Evolutionary conservation across 2,329 filamentous ascomycete species (phyloP).

Genomic region (Calonectria pseudoturangicola): DNA sequence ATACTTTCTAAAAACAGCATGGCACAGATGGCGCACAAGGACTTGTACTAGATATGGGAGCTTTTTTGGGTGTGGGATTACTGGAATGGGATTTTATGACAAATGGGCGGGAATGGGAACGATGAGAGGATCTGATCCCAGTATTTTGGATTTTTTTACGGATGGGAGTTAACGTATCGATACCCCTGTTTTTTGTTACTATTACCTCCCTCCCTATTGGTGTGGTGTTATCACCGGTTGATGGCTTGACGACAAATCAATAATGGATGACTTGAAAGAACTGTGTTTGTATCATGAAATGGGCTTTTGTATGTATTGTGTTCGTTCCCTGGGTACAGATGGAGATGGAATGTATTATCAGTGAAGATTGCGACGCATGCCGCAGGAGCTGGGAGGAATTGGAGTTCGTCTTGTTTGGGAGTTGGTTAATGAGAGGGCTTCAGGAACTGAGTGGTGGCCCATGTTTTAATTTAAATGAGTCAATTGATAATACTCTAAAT

Average conservation of each 20-base stretch:
- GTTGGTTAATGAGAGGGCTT: neutral
- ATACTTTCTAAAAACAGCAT: slow-evolving; percentile 51
- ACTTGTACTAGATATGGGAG: slow-evolving; percentile 51
- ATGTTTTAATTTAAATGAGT: slow-evolving; percentile 11
- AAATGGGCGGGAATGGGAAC: slow-evolving; percentile 39
- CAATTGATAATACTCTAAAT: slow-evolving; percentile 26
- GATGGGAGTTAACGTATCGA: slow-evolving; percentile 56
- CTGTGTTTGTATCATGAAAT: slow-evolving; percentile 23
- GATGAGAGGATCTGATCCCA: slow-evolving; percentile 37
- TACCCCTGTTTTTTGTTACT: slow-evolving; percentile 55
- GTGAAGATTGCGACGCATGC: neutral
- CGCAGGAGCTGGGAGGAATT: neutral
- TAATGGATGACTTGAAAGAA: slow-evolving; percentile 42
- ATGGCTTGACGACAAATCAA: slow-evolving; percentile 43
- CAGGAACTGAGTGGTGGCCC: neutral
- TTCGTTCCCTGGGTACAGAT: neutral
- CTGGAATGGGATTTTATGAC: slow-evolving; percentile 44
- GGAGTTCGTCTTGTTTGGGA: slow-evolving; percentile 15
- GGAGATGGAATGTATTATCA: slow-evolving; percentile 9
- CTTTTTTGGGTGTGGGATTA: slow-evolving; percentile 38
- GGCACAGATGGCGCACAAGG: slow-evolving; percentile 55
- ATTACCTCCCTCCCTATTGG: slow-evolving; percentile 38
- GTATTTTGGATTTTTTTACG: slow-evolving; percentile 43
- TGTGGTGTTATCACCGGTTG: slow-evolving; percentile 32
- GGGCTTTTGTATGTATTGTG: slow-evolving; percentile 13